Percentiles rank a stretch among this genome's conserved stretches.
phyloP scores from a whole-genome alignment of 306 rosid species.

The Prunus mongolica region DNA sequence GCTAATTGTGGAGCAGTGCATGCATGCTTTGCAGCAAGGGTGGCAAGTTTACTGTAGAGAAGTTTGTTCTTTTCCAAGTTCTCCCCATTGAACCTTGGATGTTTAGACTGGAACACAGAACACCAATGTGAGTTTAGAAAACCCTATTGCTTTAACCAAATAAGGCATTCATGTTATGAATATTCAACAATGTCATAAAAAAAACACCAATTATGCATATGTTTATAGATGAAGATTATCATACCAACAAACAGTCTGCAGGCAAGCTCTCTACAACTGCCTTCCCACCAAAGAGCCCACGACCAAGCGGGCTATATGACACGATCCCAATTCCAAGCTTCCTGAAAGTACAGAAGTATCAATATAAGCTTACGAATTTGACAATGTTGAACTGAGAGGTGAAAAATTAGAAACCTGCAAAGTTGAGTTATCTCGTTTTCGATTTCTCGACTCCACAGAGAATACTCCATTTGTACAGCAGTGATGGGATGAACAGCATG shows the following conservation, averaged over 20 bases:
- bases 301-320: conserved; percentile 68
- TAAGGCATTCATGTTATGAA: no score
- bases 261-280: conserved; percentile 54
- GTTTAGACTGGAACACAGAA: conserved; percentile 34
- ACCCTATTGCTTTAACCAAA: no score
- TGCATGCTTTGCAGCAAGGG: conserved; percentile 43
- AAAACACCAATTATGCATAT: no score
- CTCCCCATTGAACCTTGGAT: conserved; percentile 63
- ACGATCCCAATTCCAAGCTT: conserved; percentile 73
- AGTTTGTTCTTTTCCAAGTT: conserved; percentile 60
- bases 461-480: conserved; percentile 72
- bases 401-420: conserved; percentile 36
- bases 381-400: neutral
- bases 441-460: conserved; percentile 59
- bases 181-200: no score
- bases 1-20: conserved; percentile 64
- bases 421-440: conserved; percentile 59
- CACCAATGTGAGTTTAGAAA: conserved; percentile 9
- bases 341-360: conserved; percentile 20
- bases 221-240: neutral
- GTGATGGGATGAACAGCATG: conserved; percentile 70
- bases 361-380: neutral
- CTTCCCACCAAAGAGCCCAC: conserved; percentile 70
- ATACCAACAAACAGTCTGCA: conserved; percentile 52
- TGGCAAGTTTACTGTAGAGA: conserved; percentile 38